Evolutionary conservation across 345 rosid species (phyloP), one percentile per base, ranked within the genome.

Genomic region (Populus deltoides): DNA sequence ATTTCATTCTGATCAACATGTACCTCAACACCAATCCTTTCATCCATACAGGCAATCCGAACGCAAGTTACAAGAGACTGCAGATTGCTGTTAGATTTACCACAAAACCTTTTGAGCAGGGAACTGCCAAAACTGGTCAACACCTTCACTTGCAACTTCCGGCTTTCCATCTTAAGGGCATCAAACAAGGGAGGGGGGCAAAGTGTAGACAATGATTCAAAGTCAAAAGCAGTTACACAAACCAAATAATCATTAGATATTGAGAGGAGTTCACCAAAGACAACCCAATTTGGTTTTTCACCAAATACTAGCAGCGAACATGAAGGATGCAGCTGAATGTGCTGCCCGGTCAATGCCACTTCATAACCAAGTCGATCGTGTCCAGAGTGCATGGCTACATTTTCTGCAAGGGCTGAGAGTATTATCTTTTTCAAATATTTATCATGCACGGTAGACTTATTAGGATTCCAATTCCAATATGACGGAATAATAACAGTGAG

Each of bases 251-350:
- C 86, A 80, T 78, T 84, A 67, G 87, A 78, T 57, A 69, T 29
- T 49, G 93, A 89, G 29, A 95, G 82, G 18, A 95, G 87, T 83
- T 95, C 99, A 79, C 92, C 82, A 78, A 93, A 95, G 77, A 95
- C 94, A 68, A 95, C 97, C 97, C 98, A 93, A 79, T 79, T 74
- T 43, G 99, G 98, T 91, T 88, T 95, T 87, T 88, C 88, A 66
- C 84, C 83, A 81, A 92, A 95, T 55, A 85, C 82, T 84, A 86
- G 90, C 86, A 95, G 80, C 4, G 98, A 93, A 82, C 98, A 90
- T 38, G 97, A 87, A 75, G 96, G 98, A 83, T 95, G 99, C 68
- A 93, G 83, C 84, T 87, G 91, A 77, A 91, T 87, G 83, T 87
- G 86, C 70, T 92, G 92, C 49, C 96, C 88, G 61, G 90, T 90